Conservation (phyloP, 2,329 filamentous ascomycete species). For the Achaetomium macrosporum region DNA sequence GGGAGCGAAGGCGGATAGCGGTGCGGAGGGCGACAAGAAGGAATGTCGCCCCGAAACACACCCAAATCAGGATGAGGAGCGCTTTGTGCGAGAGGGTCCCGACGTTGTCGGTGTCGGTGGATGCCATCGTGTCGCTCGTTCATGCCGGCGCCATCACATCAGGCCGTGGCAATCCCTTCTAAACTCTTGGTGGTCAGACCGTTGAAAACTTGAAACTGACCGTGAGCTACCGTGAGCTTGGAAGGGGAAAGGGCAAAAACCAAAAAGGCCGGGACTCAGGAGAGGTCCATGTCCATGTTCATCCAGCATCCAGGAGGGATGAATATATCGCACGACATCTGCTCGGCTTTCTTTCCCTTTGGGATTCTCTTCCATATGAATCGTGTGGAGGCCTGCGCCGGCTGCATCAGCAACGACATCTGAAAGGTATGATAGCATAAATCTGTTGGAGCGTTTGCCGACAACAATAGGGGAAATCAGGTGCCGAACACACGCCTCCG, state of each 20-base stretch:
- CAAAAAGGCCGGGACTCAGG: no score
- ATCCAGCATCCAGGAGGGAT: no score
- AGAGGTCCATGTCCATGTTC: no score
- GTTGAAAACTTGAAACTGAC: no score
- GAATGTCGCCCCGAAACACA: constrained; percentile 25
- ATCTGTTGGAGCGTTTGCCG: not conserved
- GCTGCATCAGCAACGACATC: no score
- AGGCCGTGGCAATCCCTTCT: no score
- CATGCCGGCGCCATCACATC: not conserved
- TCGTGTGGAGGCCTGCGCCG: no score
- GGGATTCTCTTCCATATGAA: no score
- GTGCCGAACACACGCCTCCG: not conserved
- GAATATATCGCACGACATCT: no score
- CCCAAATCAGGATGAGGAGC: constrained; percentile 29
- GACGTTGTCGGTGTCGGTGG: constrained; percentile 10
- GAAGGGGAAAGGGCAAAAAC: no score
- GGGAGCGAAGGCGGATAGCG: constrained; percentile 24
- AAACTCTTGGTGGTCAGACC: not conserved
- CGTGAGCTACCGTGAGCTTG: no score
- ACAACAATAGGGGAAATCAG: not conserved
- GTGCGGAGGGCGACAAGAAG: constrained; percentile 27
- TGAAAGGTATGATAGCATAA: not conserved
- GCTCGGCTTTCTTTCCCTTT: no score
- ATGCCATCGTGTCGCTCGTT: not conserved
- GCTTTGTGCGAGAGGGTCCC: constrained; percentile 20